A percentile compares a stretch with the other conserved stretches of the same genome.
Evolutionary conservation across 345 rosid genomes (phyloP).

Genomic region (Gynandropsis gynandra): DNA sequence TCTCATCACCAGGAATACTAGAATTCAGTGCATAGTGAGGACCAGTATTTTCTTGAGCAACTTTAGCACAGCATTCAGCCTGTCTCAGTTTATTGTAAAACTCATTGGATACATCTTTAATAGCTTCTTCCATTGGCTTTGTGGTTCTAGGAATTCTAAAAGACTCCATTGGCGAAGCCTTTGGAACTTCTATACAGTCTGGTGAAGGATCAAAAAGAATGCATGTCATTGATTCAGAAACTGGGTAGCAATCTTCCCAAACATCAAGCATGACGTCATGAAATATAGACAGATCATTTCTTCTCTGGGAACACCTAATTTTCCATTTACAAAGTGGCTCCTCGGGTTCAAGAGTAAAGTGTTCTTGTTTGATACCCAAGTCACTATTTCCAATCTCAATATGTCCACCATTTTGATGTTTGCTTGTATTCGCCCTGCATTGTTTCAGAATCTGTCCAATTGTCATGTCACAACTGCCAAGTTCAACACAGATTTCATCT

Average conservation of each 20-base stretch:
- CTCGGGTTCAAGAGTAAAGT: conserved; percentile 28
- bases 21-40: no score
- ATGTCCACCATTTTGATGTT: conserved; percentile 16
- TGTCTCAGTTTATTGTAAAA: conserved; percentile 15
- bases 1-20: no score
- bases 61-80: conserved; percentile 23
- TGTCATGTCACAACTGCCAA: conserved; percentile 44
- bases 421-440: conserved; percentile 55
- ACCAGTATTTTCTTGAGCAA: no score
- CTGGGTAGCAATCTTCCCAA: conserved; percentile 31
- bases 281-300: conserved; percentile 22
- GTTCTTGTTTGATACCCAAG: conserved; percentile 21
- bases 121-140: conserved; percentile 7
- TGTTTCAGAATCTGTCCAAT: conserved; percentile 41
- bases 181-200: conserved; percentile 18
- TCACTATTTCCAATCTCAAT: conserved; percentile 12
- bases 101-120: not conserved
- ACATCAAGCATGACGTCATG: conserved; percentile 34
- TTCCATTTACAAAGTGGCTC: conserved; percentile 50
- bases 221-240: conserved; percentile 19
- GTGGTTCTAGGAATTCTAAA: conserved; percentile 20
- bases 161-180: conserved; percentile 12
- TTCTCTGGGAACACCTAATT: conserved; percentile 36
- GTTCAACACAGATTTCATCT: no score
- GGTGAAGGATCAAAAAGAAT: conserved; percentile 19